Conservation (phyloP, 441 rosid species). For the Erodium texanum region DNA sequence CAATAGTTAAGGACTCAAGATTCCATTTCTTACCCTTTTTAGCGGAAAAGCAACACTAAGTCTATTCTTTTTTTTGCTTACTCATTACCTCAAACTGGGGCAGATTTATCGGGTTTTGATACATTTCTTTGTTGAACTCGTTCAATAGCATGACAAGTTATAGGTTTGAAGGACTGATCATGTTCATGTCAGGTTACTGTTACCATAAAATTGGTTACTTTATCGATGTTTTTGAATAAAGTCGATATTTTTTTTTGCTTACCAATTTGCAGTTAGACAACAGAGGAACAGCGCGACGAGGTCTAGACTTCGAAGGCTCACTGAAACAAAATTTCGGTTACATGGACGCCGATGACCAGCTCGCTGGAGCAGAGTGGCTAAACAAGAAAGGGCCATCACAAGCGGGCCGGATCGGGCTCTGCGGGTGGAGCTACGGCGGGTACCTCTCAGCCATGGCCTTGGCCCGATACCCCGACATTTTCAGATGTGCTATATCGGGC, state of each 20-base stretch:
- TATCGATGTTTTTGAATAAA: not conserved
- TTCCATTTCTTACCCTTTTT: not conserved
- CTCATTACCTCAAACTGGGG: no score
- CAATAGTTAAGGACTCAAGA: no score
- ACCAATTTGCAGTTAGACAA: constrained; percentile 65
- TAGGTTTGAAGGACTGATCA: no score
- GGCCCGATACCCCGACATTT: constrained; percentile 54
- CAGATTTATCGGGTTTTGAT: no score
- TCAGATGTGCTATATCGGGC: constrained; percentile 67
- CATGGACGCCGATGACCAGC: constrained; percentile 72
- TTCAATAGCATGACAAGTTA: no score
- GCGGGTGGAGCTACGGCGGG: constrained; percentile 95
- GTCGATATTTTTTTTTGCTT: not conserved
- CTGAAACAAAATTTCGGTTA: constrained; percentile 54
- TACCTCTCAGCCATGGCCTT: constrained; percentile 68
- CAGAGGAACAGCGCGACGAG: constrained; percentile 84
- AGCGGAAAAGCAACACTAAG: not conserved
- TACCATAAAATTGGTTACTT: no score
- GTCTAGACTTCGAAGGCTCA: constrained; percentile 69
- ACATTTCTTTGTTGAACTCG: no score
- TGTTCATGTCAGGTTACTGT: no score
- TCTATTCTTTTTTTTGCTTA: not conserved
- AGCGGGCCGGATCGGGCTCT: constrained; percentile 61
- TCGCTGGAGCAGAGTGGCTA: constrained; percentile 73
- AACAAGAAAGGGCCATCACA: constrained; percentile 65